Base-by-base conservation (phyloP, 1,139 yeast species). In the Spencermartinsiella ligniputridi region DNA sequence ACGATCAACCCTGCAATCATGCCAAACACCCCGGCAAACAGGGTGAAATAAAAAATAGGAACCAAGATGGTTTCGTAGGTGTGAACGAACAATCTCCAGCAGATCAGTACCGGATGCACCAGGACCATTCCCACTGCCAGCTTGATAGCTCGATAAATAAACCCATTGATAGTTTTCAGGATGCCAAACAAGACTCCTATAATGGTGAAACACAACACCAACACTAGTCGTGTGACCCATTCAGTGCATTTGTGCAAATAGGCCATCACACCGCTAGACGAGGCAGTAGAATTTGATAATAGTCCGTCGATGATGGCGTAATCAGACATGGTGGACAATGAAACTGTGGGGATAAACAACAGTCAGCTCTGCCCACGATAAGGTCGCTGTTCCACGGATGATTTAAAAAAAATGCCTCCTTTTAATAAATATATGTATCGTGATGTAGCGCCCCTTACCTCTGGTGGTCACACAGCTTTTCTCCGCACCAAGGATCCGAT, bases 41-140 rank as follows among this genome's bases (percentile, higher is more conserved):
- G 37, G 9, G 53, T 47, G 46, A 54, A 54, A 40, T 52, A 53
- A 42, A 54, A 52, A 8, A 54, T 43, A 8, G 58, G 58, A 13
- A 51, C 43, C n/a, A 54, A 44, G 18, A 54, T 27, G 19, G 49
- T 47, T 19, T 52, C 53, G 37, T 52, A 54, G 17, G 51, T 37
- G 20, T 42, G 30, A 16, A 46, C 38, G 36, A 54, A 53, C 19
- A 47, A 22, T 16, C 46, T 35, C 53, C 55, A 54, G 12, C 47
- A 39, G 30, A 51, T 37, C 34, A 40, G 24, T 1, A 51, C 36
- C 1, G 57, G 57, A 29, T 40, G 21, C 4, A 44, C 25, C 17
- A 37, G 20, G 36, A 33, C 8, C 20, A 33, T 9, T 17, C 19
- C 36, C 15, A 27, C 15, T n/a, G 22, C 24, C 37, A 34, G 4